phyloP scores from a whole-genome alignment of 2,329 filamentous ascomycete genomes.

The Xylariales sp. region DNA sequence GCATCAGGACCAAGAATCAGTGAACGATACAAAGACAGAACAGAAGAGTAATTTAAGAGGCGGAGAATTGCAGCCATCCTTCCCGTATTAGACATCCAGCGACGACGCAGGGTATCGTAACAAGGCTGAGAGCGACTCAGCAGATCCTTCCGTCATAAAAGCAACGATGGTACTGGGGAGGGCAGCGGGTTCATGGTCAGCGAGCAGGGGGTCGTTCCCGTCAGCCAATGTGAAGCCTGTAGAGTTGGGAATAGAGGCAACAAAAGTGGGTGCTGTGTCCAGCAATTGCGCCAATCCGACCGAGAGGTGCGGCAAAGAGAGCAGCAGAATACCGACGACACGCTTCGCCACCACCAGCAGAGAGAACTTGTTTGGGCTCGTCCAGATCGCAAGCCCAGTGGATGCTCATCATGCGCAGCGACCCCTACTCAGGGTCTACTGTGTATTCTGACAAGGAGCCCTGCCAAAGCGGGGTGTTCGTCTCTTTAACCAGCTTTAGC shows the following conservation, averaged over 20 bases:
- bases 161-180: neutral
- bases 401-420: neutral
- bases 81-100: neutral
- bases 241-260: too few species aligned
- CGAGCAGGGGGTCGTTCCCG: neutral
- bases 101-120: conserved; percentile 14
- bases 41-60: conserved; percentile 14
- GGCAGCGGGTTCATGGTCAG: neutral
- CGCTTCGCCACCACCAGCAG: neutral
- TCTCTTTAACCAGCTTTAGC: neutral
- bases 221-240: neutral
- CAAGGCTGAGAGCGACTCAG: conserved; percentile 15
- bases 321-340: neutral
- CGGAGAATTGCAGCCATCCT: neutral
- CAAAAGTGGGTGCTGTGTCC: neutral
- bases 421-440: neutral
- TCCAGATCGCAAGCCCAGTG: too few species aligned
- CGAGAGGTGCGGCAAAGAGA: neutral
- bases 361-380: too few species aligned
- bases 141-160: conserved; percentile 3
- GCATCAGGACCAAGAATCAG: conserved; percentile 11
- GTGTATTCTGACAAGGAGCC: neutral
- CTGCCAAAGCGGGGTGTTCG: neutral
- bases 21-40: conserved; percentile 11
- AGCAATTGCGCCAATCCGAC: neutral